These are phyloP conservation scores for Mortierella sp. DNA, from an alignment of 371 early-diverging fungal species.

Conservation along the genomic window DNA sequence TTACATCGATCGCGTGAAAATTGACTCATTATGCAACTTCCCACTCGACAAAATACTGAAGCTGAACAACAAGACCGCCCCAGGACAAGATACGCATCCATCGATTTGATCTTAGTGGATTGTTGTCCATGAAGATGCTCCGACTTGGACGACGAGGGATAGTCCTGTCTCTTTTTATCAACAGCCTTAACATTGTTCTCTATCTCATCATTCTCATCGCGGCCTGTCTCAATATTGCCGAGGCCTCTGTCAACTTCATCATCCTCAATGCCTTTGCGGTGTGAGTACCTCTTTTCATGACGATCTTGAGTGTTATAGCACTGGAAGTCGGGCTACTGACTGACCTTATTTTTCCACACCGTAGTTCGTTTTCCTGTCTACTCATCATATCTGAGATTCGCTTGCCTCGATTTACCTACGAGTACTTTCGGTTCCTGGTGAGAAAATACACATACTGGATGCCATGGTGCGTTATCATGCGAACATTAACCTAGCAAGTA, in stretches of 20 bases:
- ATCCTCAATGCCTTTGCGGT: conserved; percentile 46
- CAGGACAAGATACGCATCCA: background rate
- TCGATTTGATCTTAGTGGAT: too few relatives aligned
- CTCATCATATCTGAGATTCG: conserved; percentile 51
- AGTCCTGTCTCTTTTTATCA: conserved; percentile 45
- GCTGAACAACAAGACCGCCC: background rate
- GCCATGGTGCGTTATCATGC: background rate
- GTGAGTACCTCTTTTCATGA: too few relatives aligned
- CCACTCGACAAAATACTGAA: background rate
- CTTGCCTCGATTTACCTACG: conserved; percentile 42
- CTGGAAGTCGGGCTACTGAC: too few relatives aligned
- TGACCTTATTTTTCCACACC: background rate
- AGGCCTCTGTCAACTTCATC: conserved; percentile 53
- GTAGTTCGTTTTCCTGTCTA: conserved; percentile 37
- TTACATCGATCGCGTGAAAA: background rate
- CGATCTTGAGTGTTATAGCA: too few relatives aligned
- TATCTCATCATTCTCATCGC: conserved; percentile 44
- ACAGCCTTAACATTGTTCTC: conserved; percentile 42
- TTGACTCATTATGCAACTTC: background rate
- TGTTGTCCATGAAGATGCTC: conserved; percentile 19
- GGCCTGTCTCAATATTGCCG: conserved; percentile 48
- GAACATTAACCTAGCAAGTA: background rate
- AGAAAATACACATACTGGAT: background rate
- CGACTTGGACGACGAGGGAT: conserved; percentile 49
- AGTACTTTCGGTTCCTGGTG: conserved; percentile 50